Evolutionary conservation across 2,329 filamentous ascomycete genomes (phyloP).

Genomic region (Colletotrichum sojae): DNA sequence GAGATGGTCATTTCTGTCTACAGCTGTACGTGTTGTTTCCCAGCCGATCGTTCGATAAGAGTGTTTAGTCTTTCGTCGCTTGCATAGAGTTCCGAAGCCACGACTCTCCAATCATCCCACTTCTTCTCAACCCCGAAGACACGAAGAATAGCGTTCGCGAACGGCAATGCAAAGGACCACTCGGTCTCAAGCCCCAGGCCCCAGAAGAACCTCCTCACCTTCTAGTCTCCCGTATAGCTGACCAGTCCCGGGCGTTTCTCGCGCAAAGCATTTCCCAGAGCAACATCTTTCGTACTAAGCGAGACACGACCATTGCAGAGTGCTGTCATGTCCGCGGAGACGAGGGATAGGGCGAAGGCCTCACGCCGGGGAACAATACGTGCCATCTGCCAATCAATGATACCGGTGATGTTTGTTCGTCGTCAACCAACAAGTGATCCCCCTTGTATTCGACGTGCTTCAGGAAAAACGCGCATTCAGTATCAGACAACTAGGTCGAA

Average conservation of each 20-base stretch:
- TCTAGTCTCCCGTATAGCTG: conserved; percentile 37
- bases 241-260: conserved; percentile 20
- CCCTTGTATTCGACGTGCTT: conserved; percentile 63
- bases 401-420: conserved; percentile 57
- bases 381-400: conserved; percentile 44
- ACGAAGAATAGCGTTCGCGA: conserved; percentile 43
- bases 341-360: conserved; percentile 12
- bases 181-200: conserved; percentile 42
- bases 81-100: neutral
- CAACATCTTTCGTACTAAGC: conserved; percentile 38
- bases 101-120: conserved; percentile 18
- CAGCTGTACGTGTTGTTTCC: too few relatives aligned
- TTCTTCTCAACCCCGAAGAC: conserved; percentile 6
- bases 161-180: conserved; percentile 41
- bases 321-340: conserved; percentile 18
- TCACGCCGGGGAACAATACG: conserved; percentile 22
- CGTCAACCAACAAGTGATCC: conserved; percentile 59
- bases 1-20: too few relatives aligned
- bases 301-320: conserved; percentile 35
- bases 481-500: conserved; percentile 49
- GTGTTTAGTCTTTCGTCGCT: neutral
- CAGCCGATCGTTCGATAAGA: too few relatives aligned
- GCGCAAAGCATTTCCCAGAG: conserved; percentile 34
- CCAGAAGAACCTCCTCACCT: conserved; percentile 44
- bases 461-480: conserved; percentile 42